These are phyloP conservation scores for Aspergillus sp. DNA, from an alignment of 2,329 filamentous ascomycete species.

Conservation along the genomic window DNA sequence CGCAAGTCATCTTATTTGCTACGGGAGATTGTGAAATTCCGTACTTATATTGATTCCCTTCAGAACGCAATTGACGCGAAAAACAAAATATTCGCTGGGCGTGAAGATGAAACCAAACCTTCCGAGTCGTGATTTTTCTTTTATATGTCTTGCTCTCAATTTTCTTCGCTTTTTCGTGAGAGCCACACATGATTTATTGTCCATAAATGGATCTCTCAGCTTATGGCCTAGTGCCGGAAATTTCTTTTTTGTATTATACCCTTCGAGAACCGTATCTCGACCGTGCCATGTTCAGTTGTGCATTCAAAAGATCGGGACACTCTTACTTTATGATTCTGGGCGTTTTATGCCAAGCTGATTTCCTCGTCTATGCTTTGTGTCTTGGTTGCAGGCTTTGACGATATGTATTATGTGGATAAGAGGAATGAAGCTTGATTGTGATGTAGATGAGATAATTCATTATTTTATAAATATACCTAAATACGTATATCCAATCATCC, in stretches of 20 bases:
- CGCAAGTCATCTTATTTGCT: constrained; percentile 89
- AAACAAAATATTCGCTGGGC: constrained; percentile 62
- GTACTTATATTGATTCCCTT: constrained; percentile 88
- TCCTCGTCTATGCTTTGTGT: constrained; percentile 2
- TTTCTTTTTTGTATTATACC: neutral
- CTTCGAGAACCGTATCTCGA: neutral
- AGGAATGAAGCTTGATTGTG: constrained; percentile 22
- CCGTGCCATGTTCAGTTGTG: neutral
- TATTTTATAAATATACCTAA: neutral
- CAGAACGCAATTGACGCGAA: constrained; percentile 68
- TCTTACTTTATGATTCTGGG: neutral
- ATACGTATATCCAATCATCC: neutral
- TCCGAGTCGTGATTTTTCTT: constrained; percentile 6
- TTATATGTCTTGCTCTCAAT: neutral
- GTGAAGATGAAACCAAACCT: constrained; percentile 10
- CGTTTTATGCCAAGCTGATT: constrained; percentile 3
- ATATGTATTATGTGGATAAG: constrained; percentile 27
- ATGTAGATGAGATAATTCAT: neutral
- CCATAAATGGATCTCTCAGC: too few species aligned
- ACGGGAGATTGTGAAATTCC: constrained; percentile 93
- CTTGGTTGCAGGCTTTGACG: constrained; percentile 16
- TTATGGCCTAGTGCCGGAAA: too few species aligned
- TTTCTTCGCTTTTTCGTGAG: neutral
- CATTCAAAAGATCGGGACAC: neutral
- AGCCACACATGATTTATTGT: too few species aligned